phyloP scores from a whole-genome alignment of 1,139 yeast genomes.

The Yamadazyma diddensiae region DNA sequence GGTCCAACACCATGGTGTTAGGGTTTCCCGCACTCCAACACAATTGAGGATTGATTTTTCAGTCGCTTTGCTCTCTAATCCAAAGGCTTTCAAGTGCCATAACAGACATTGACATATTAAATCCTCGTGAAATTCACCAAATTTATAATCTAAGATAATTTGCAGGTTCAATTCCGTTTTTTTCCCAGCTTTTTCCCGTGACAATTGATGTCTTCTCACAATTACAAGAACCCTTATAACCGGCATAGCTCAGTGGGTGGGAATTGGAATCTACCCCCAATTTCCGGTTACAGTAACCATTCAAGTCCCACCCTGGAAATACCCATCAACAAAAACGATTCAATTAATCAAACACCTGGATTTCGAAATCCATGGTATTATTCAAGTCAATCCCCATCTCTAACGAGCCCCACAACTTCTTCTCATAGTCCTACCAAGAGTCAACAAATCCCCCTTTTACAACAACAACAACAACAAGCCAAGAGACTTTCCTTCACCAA shows the following conservation, averaged over 20 bases:
- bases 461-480: conserved; percentile 25
- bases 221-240: conserved; percentile 22
- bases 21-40: no score
- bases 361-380: conserved; percentile 49
- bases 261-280: conserved; percentile 28
- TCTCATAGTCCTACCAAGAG: conserved; percentile 28
- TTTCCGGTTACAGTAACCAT: conserved; percentile 9
- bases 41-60: no score
- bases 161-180: no score
- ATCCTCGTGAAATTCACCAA: no score
- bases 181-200: neutral
- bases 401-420: conserved; percentile 17
- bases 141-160: no score
- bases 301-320: conserved; percentile 1
- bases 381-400: conserved; percentile 21
- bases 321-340: neutral
- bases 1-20: no score
- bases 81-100: no score
- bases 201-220: conserved; percentile 16
- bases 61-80: no score
- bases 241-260: conserved; percentile 45
- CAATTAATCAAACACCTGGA: conserved; percentile 22
- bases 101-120: no score
- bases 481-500: conserved; percentile 42
- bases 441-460: conserved; percentile 21